Evolutionary conservation across 2,329 filamentous ascomycete genomes (phyloP).

Genomic region (Fonsecaea monophora): DNA sequence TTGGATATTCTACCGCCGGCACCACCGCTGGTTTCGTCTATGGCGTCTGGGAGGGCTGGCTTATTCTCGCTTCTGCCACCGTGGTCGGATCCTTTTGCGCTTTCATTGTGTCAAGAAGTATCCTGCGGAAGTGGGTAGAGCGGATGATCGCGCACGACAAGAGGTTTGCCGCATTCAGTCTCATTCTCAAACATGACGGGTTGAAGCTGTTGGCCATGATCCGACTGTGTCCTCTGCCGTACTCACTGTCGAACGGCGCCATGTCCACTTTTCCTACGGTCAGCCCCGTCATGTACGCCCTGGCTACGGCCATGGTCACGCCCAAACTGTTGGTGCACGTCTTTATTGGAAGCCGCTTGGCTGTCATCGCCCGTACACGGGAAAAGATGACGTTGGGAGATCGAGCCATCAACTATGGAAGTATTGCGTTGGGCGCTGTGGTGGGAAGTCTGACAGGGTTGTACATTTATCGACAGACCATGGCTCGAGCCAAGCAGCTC

Average conservation of each 20-base stretch:
- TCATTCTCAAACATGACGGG: slow-evolving; percentile 89
- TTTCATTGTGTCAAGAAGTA: slow-evolving; percentile 79
- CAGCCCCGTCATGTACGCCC: slow-evolving; percentile 73
- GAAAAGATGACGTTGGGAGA: slow-evolving; percentile 81
- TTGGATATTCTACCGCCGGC: slow-evolving; percentile 82
- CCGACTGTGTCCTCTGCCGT: slow-evolving; percentile 88
- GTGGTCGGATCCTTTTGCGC: slow-evolving; percentile 77
- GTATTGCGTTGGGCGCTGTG: slow-evolving; percentile 73
- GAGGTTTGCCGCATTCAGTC: slow-evolving; percentile 83
- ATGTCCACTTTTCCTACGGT: slow-evolving; percentile 93
- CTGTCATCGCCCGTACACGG: slow-evolving; percentile 79
- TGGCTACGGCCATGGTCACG: slow-evolving; percentile 80
- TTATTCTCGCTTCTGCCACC: slow-evolving; percentile 79
- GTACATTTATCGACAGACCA: slow-evolving; percentile 77
- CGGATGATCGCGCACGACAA: slow-evolving; percentile 80
- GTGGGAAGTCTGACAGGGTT: slow-evolving; percentile 79
- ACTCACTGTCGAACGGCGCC: slow-evolving; percentile 91
- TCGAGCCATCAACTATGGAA: slow-evolving; percentile 81
- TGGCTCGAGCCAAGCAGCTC: slow-evolving; percentile 57
- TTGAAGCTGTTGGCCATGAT: slow-evolving; percentile 89
- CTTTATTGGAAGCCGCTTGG: slow-evolving; percentile 86
- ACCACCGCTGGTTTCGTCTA: slow-evolving; percentile 75
- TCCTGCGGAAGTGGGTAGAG: slow-evolving; percentile 80
- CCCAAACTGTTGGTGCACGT: slow-evolving; percentile 91
- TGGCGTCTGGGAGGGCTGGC: slow-evolving; percentile 77